These are phyloP conservation scores for Isabelozyma heimii DNA, from an alignment of 805 yeast species.

Conservation along the genomic window DNA sequence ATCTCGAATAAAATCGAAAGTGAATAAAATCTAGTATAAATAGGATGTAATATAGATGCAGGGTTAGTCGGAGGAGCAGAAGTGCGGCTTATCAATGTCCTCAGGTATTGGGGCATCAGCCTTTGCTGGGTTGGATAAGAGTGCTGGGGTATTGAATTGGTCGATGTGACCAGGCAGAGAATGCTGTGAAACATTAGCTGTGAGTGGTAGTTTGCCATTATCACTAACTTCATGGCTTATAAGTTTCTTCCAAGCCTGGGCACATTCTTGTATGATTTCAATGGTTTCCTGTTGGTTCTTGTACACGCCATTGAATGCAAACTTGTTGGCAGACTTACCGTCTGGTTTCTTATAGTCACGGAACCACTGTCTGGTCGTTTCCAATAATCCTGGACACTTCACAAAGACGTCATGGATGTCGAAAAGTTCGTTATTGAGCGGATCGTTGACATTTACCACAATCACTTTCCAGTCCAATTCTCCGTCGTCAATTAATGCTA, in stretches of 20 bases:
- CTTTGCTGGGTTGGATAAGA: slow-evolving; percentile 2
- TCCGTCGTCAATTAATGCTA: slow-evolving; percentile 93
- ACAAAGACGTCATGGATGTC: slow-evolving; percentile 90
- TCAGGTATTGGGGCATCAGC: slow-evolving; percentile 12
- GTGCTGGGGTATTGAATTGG: slow-evolving; percentile 1
- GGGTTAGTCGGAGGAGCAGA: neutral
- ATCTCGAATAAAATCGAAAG: too few species aligned
- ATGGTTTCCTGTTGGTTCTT: slow-evolving; percentile 84
- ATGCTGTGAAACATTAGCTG: slow-evolving; percentile 18
- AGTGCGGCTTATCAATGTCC: slow-evolving; percentile 2
- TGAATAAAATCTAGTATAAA: too few species aligned
- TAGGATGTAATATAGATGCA: neutral
- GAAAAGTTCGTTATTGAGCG: slow-evolving; percentile 79
- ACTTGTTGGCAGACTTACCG: slow-evolving; percentile 94
- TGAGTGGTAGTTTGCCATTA: slow-evolving; percentile 6
- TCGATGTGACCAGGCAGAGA: slow-evolving; percentile 7
- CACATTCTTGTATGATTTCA: slow-evolving; percentile 77
- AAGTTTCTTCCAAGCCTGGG: slow-evolving; percentile 79
- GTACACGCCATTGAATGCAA: slow-evolving; percentile 95
- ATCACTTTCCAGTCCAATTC: slow-evolving; percentile 92
- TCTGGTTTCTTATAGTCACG: slow-evolving; percentile 97
- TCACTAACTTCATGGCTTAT: slow-evolving; percentile 54
- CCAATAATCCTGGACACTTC: slow-evolving; percentile 87
- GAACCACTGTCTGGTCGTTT: slow-evolving; percentile 97
- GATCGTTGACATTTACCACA: slow-evolving; percentile 80